A percentile compares a stretch with the other conserved stretches of the same genome.
Evolutionary conservation across 2,329 filamentous ascomycete species (phyloP).

Genomic region (Zarea fungicola): DNA sequence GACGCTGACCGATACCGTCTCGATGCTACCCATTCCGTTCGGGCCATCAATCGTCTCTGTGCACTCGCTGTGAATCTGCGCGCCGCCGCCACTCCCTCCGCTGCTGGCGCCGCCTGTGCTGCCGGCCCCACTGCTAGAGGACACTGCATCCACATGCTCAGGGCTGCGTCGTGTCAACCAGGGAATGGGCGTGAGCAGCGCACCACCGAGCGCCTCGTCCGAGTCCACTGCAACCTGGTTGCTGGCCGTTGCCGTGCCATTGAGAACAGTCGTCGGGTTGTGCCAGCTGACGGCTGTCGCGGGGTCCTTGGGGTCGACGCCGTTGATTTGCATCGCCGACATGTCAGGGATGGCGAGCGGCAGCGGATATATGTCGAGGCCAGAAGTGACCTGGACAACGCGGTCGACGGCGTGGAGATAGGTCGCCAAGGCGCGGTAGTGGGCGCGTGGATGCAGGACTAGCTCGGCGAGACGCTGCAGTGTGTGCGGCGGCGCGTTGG

Average conservation of each 20-base stretch:
- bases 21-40: slow-evolving; percentile 71
- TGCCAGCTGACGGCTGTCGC: slow-evolving; percentile 40
- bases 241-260: background rate
- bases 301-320: slow-evolving; percentile 39
- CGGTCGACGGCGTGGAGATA: slow-evolving; percentile 90
- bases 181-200: slow-evolving; percentile 86
- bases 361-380: slow-evolving; percentile 75
- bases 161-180: slow-evolving; percentile 59
- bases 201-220: slow-evolving; percentile 85
- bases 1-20: slow-evolving; percentile 72
- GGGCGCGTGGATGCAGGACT: slow-evolving; percentile 65
- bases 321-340: slow-evolving; percentile 57
- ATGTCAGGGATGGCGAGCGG: slow-evolving; percentile 59
- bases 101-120: slow-evolving; percentile 7
- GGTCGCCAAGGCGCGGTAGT: slow-evolving; percentile 76
- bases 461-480: slow-evolving; percentile 89
- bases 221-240: slow-evolving; percentile 53
- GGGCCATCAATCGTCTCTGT: slow-evolving; percentile 78
- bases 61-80: slow-evolving; percentile 60
- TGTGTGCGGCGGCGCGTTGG: slow-evolving; percentile 77
- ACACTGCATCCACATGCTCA: slow-evolving; percentile 23
- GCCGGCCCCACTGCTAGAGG: slow-evolving; percentile 5
- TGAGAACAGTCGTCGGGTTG: slow-evolving; percentile 33
- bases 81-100: slow-evolving; percentile 22
- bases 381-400: slow-evolving; percentile 83